Percentiles rank a stretch among this genome's conserved stretches.
Evolutionary conservation across 768 basidiomycete genomes (phyloP).

Genomic region (Mycena olivaceomarginata): DNA sequence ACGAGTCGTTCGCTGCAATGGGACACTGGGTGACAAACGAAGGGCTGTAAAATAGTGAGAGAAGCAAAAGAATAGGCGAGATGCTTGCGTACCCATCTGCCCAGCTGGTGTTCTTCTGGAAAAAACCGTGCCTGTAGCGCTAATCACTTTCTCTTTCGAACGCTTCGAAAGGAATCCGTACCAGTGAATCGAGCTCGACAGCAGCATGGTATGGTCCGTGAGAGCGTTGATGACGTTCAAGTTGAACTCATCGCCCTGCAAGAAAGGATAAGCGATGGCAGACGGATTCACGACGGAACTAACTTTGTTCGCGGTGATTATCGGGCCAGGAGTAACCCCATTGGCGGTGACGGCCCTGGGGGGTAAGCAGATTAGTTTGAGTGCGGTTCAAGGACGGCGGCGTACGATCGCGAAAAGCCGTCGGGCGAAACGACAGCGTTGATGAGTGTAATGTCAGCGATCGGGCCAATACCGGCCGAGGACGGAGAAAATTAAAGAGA

Average conservation of each 20-base stretch:
- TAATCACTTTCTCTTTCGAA: neutral
- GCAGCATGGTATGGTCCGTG: conserved; percentile 58
- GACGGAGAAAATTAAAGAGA: conserved; percentile 15
- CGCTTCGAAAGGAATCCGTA: neutral
- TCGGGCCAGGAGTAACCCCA: conserved; percentile 67
- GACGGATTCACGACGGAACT: neutral
- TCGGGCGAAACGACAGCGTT: conserved; percentile 61
- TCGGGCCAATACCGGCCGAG: conserved; percentile 19
- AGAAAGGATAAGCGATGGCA: neutral
- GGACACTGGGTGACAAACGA: conserved; percentile 24
- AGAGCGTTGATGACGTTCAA: conserved; percentile 61
- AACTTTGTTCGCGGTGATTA: conserved; percentile 60
- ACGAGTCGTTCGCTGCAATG: conserved; percentile 13
- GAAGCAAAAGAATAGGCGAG: neutral
- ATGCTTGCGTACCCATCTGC: neutral
- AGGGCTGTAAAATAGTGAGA: neutral
- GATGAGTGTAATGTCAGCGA: conserved; percentile 50
- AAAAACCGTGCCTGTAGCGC: conserved; percentile 59
- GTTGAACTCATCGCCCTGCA: conserved; percentile 52
- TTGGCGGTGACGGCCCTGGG: conserved; percentile 62
- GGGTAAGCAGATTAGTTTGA: conserved; percentile 12
- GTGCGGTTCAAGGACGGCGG: neutral
- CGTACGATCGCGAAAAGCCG: conserved; percentile 57
- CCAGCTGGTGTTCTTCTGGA: conserved; percentile 55
- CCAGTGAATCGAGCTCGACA: conserved; percentile 50